Conservation (phyloP, 2,329 filamentous ascomycete species). For the Scytalidium sp. region DNA sequence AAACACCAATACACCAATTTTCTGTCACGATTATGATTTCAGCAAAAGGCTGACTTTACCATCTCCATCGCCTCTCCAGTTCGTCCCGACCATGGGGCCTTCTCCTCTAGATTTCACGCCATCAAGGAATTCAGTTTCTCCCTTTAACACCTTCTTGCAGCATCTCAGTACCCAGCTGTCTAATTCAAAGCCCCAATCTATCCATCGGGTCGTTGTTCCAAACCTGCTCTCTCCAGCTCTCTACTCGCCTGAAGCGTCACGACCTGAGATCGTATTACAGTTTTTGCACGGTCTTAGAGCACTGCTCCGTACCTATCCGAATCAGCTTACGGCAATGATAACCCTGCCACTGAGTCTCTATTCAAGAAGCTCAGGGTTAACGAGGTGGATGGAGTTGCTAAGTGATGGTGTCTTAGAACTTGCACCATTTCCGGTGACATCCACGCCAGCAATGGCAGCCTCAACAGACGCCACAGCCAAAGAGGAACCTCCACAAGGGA, state of each 20-base stretch:
- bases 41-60: slow-evolving; percentile 61
- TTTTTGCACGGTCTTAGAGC: slow-evolving; percentile 79
- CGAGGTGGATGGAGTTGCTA: slow-evolving; percentile 82
- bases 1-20: slow-evolving; percentile 32
- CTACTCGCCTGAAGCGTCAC: slow-evolving; percentile 67
- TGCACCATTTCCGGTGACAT: slow-evolving; percentile 63
- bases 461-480: slow-evolving; percentile 50
- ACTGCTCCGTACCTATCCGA: slow-evolving; percentile 65
- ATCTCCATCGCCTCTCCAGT: slow-evolving; percentile 47
- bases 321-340: slow-evolving; percentile 66
- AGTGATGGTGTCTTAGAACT: slow-evolving; percentile 86
- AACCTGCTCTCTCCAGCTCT: slow-evolving; percentile 81
- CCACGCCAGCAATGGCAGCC: slow-evolving; percentile 35
- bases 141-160: slow-evolving; percentile 63
- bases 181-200: slow-evolving; percentile 52
- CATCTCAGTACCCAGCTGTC: slow-evolving; percentile 54
- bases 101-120: slow-evolving; percentile 23
- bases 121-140: slow-evolving; percentile 37
- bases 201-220: slow-evolving; percentile 85
- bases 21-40: slow-evolving; percentile 73
- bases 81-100: slow-evolving; percentile 40
- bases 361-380: slow-evolving; percentile 70
- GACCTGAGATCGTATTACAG: slow-evolving; percentile 71
- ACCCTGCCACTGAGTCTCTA: slow-evolving; percentile 80
- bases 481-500: slow-evolving; percentile 79